Evolutionary conservation across 78 protist species (phyloP).

Genomic region (Acrasis kona): DNA sequence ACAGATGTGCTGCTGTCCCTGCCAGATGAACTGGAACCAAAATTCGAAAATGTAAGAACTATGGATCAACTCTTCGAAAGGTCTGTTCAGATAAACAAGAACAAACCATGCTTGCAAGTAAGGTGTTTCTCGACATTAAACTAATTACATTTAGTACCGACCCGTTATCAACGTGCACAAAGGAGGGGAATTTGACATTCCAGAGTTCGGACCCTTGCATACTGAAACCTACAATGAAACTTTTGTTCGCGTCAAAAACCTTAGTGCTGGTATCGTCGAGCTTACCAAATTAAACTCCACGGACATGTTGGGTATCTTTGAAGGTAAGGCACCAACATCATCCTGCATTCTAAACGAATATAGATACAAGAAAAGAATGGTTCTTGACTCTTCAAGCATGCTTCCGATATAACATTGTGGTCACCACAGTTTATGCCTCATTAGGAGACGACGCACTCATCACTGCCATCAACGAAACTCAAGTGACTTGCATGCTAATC

Average conservation of each 20-base stretch:
- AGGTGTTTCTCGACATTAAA: no score
- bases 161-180: no score
- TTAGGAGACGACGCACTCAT: constrained; percentile 45
- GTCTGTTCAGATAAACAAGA: no score
- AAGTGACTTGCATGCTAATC: neutral
- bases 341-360: no score
- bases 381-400: constrained; percentile 23
- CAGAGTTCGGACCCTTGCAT: no score
- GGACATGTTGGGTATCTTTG: constrained; percentile 15
- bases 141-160: no score
- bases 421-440: constrained; percentile 41
- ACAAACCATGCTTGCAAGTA: no score
- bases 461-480: constrained; percentile 23
- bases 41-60: no score
- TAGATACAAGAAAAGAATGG: constrained; percentile 24
- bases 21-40: no score
- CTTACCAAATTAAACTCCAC: neutral
- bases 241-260: neutral
- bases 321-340: constrained; percentile 2
- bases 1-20: no score
- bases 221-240: constrained; percentile 3
- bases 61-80: no score
- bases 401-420: neutral
- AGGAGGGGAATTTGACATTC: no score
- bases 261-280: constrained; percentile 16